phyloP scores from a whole-genome alignment of 768 basidiomycete genomes.

The Boletus rubroflammeus region DNA sequence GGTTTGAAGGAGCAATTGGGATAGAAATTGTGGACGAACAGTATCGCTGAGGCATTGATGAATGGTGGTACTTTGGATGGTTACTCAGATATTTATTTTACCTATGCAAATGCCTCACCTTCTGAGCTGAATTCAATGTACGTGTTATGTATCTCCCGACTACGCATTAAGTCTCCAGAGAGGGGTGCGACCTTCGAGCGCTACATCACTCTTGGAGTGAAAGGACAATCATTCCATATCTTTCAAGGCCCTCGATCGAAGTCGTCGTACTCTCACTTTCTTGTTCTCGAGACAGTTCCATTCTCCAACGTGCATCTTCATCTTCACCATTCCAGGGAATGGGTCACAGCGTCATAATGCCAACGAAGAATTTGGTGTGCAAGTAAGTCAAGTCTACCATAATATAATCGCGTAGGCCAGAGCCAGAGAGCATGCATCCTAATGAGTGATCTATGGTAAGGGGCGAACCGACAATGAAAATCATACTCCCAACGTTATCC shows the following conservation, averaged over 20 bases:
- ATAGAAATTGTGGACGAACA: too few relatives aligned
- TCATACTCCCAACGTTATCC: conserved; percentile 1
- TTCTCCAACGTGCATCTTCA: background rate
- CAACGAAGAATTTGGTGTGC: background rate
- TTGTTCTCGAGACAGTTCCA: background rate
- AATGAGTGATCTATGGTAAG: conserved; percentile 25
- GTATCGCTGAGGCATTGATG: too few relatives aligned
- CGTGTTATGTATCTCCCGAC: too few relatives aligned
- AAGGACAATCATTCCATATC: background rate
- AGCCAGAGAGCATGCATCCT: conserved; percentile 14
- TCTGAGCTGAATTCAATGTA: too few relatives aligned
- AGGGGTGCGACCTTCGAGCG: background rate
- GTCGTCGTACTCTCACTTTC: background rate
- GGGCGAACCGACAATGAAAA: conserved; percentile 5
- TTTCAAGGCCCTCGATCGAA: background rate
- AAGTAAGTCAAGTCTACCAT: conserved; percentile 8
- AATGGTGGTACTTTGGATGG: too few relatives aligned
- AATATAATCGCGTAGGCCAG: conserved; percentile 6
- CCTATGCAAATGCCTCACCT: too few relatives aligned
- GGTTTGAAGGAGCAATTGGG: too few relatives aligned
- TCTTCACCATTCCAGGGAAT: background rate
- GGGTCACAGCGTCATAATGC: too few relatives aligned
- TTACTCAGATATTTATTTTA: too few relatives aligned
- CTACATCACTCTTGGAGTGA: background rate
- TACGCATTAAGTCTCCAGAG: too few relatives aligned